phyloP scores from a whole-genome alignment of 2,329 filamentous ascomycete genomes.

The Didymella segeticola region DNA sequence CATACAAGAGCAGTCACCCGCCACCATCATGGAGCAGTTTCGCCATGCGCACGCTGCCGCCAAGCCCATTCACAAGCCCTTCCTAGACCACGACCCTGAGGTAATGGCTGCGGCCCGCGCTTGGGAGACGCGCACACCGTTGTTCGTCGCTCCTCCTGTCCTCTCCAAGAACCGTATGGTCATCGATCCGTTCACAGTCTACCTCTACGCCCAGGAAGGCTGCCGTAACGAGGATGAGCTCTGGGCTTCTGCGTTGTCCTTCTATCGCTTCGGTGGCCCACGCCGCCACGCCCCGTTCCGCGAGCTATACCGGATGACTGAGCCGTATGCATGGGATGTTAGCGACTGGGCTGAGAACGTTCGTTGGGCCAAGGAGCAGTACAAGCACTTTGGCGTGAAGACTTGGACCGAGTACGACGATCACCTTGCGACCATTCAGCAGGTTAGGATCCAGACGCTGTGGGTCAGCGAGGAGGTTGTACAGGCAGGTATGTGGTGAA shows the following conservation, averaged over 20 bases:
- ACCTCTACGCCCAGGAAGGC: conserved; percentile 24
- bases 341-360: conserved; percentile 45
- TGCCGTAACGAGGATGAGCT: conserved; percentile 6
- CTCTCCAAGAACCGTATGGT: conserved; percentile 26
- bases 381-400: conserved; percentile 20
- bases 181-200: conserved; percentile 25
- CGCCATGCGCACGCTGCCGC: background rate
- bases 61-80: background rate
- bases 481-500: background rate
- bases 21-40: conserved; percentile 5
- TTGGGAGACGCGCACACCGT: conserved; percentile 15
- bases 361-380: conserved; percentile 42
- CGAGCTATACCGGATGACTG: conserved; percentile 33
- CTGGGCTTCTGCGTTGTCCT: conserved; percentile 5
- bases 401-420: conserved; percentile 40
- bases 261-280: conserved; percentile 12
- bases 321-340: conserved; percentile 21
- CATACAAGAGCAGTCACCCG: conserved; percentile 14
- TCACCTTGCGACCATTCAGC: conserved; percentile 32
- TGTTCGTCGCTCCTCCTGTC: conserved; percentile 22
- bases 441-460: conserved; percentile 20
- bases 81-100: background rate
- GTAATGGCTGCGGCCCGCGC: conserved; percentile 12
- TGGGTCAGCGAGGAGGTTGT: conserved; percentile 39
- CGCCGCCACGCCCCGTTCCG: conserved; percentile 22